Conservation (phyloP, 2,329 filamentous ascomycete species). For the Cordyceps cateniannulata region DNA sequence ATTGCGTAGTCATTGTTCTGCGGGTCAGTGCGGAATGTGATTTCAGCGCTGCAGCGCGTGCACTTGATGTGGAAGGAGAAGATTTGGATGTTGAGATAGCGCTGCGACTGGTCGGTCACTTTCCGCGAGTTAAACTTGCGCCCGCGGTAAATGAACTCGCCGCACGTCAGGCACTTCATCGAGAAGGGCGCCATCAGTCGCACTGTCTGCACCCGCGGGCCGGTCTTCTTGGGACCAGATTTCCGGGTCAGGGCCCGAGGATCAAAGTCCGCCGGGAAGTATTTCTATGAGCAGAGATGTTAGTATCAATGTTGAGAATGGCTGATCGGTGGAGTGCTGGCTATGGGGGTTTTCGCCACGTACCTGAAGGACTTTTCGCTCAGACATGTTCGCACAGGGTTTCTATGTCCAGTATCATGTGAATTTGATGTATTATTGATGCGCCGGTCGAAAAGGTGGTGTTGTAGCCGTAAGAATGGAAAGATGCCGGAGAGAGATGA, state of each 20-base stretch:
- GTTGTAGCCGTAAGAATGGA: neutral
- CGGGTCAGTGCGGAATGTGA: constrained; percentile 90
- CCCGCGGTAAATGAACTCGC: constrained; percentile 84
- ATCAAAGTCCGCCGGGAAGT: constrained; percentile 79
- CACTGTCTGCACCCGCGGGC: constrained; percentile 78
- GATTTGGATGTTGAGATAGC: constrained; percentile 82
- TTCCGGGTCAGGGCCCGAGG: constrained; percentile 70
- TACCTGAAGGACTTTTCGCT: constrained; percentile 67
- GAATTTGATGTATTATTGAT: neutral
- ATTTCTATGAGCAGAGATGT: constrained; percentile 33
- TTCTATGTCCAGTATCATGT: neutral
- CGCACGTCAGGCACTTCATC: constrained; percentile 41
- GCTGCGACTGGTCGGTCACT: constrained; percentile 80
- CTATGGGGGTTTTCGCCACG: neutral
- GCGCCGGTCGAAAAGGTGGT: neutral
- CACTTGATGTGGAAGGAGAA: constrained; percentile 80
- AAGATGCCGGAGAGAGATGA: neutral
- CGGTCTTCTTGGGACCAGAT: constrained; percentile 62
- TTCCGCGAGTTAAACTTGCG: constrained; percentile 95
- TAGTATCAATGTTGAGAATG: neutral
- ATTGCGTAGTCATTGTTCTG: constrained; percentile 87
- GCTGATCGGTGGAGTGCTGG: neutral
- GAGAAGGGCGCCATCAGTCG: constrained; percentile 63
- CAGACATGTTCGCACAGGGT: constrained; percentile 57
- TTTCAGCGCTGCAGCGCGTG: constrained; percentile 77